These are phyloP conservation scores for Nannizziopsis arthrosporioides DNA, from an alignment of 2,329 filamentous ascomycete genomes.

Conservation along the genomic window DNA sequence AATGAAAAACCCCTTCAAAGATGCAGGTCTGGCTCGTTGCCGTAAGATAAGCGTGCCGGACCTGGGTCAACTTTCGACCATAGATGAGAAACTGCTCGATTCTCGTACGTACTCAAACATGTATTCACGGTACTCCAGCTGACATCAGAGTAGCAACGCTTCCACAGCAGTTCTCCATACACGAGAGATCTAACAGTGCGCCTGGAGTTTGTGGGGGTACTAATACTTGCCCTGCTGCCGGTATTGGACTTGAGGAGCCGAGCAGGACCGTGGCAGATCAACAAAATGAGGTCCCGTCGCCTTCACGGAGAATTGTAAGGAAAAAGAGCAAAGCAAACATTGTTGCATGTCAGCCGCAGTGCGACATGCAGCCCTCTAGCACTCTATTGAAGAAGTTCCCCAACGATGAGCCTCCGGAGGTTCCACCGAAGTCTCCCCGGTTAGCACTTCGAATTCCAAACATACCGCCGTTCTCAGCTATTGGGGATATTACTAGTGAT, in stretches of 20 bases:
- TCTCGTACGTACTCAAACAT: conserved; percentile 19
- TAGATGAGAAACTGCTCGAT: conserved; percentile 16
- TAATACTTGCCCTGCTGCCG: conserved; percentile 10
- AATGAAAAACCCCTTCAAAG: conserved; percentile 13
- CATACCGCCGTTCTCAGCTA: conserved; percentile 7
- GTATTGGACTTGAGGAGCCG: conserved; percentile 13
- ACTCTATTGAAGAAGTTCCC: not conserved
- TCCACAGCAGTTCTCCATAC: conserved; percentile 19
- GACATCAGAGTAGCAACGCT: conserved; percentile 20
- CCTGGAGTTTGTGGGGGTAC: conserved; percentile 14
- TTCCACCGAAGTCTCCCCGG: conserved; percentile 22
- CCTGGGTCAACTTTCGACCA: conserved; percentile 16
- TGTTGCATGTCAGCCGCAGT: conserved; percentile 7
- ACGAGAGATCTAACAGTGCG: conserved; percentile 21
- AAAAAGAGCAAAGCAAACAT: conserved; percentile 8
- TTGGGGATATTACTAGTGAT: conserved; percentile 8
- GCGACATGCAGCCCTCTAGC: not conserved
- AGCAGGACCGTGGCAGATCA: conserved; percentile 9
- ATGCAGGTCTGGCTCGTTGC: conserved; percentile 12
- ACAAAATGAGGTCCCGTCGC: conserved; percentile 1
- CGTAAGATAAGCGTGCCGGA: conserved; percentile 18
- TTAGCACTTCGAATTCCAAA: conserved; percentile 13
- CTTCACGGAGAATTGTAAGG: conserved; percentile 7
- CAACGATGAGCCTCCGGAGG: conserved; percentile 17
- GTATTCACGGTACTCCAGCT: not conserved